Base-by-base conservation (phyloP, 2,329 filamentous ascomycete genomes). In the Talaromyces verruculosus region DNA sequence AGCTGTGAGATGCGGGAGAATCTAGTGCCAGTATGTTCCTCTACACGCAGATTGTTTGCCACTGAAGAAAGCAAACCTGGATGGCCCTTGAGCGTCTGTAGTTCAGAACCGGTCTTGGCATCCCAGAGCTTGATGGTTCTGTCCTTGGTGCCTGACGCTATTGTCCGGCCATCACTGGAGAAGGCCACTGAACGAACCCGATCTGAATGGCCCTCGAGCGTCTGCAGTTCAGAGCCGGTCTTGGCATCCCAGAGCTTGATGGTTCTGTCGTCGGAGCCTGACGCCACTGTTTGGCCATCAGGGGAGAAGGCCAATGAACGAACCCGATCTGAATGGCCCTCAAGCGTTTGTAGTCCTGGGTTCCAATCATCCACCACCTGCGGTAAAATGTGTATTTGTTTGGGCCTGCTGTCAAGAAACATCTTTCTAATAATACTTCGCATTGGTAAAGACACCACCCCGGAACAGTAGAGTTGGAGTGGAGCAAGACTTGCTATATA, bases 381-480 rank as follows among this genome's bases (percentile, higher is more conserved):
- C 61, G 61, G 65, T 19, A 67, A 64, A 11, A 37, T 39, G 15
- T 33, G 6, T 19, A 74, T 68, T 66, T 68, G 71, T 39, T 53
- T 28, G 10, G 71, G 67, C 10, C 72, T 39, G 13, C 69, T 39
- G 30, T 58, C 28, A 30, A 63, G 10, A 68, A 74, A 77, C 4
- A 60, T 58, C 37, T 68, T 68, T 60, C 72, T 67, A 30, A 78
- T 67, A 13, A 72, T 65, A 60, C 71, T 74, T 13, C 25, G 62
- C 63, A 45, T 59, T 28, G 76, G 77, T 28, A 69, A 67, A 65
- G 78, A 80, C 15, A 75, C 51, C 0, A 79, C 65, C 4, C 73
- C 77, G 10, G 73, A 73, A 28, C 19, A 70, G 67, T 80, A 79
- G 17, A 75, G 53, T 67, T 80, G 76, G 28, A 80, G 74, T 11